Percentiles rank a stretch among this genome's conserved stretches.
Evolutionary conservation across 768 basidiomycete species (phyloP).

Genomic region (Amanita pseudoporphyria): DNA sequence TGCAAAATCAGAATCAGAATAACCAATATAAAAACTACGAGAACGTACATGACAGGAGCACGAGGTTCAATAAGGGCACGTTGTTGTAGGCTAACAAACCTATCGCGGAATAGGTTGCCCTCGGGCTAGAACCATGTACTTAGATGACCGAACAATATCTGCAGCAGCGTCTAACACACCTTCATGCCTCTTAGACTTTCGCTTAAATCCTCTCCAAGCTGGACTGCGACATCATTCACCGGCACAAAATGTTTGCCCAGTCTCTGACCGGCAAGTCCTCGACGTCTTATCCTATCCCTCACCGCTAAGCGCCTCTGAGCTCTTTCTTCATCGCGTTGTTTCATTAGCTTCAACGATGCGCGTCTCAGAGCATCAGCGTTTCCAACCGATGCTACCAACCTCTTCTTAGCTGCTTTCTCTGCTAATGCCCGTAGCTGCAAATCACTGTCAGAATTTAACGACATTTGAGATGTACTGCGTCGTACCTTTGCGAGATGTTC

Average conservation of each 20-base stretch:
- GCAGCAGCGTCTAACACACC: conserved; percentile 28
- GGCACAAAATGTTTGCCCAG: conserved; percentile 76
- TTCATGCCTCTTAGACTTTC: conserved; percentile 79
- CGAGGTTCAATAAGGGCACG: conserved; percentile 83
- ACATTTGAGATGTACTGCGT: not conserved
- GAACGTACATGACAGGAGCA: conserved; percentile 60
- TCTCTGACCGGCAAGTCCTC: conserved; percentile 63
- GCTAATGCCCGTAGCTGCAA: conserved; percentile 55
- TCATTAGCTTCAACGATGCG: conserved; percentile 24
- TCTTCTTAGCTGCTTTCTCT: conserved; percentile 50
- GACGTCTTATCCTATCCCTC: conserved; percentile 40
- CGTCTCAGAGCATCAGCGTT: conserved; percentile 43
- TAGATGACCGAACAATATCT: not conserved
- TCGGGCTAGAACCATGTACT: conserved; percentile 53
- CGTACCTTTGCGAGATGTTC: conserved; percentile 56
- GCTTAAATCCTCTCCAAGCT: conserved; percentile 82
- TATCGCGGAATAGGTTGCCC: conserved; percentile 87
- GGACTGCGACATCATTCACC: conserved; percentile 65
- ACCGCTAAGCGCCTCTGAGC: conserved; percentile 31
- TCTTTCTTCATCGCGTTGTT: conserved; percentile 32
- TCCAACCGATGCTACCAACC: conserved; percentile 48
- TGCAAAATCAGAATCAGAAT: not conserved
- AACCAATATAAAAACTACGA: not conserved
- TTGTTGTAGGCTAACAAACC: conserved; percentile 82
- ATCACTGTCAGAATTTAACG: not conserved